phyloP scores from a whole-genome alignment of 177 flowering plant genomes.

The Vitis hybrid region DNA sequence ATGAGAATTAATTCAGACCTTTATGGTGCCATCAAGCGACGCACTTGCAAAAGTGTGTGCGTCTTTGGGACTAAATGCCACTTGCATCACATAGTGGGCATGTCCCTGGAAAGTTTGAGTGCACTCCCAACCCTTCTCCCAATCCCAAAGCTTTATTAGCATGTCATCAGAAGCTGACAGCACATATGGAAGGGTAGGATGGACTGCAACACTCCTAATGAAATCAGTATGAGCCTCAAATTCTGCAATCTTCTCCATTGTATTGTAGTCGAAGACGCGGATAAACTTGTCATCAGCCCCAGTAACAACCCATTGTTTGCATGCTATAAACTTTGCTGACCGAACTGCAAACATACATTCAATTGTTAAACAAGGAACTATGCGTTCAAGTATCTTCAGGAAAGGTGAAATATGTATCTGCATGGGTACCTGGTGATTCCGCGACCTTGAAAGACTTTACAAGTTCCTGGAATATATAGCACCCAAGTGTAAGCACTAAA shows the following conservation, averaged over 20 bases:
- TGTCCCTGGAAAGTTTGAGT: constrained; percentile 10
- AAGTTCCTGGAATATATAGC: too few species aligned
- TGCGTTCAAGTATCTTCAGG: too few species aligned
- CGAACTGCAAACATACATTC: constrained; percentile 6
- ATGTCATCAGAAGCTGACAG: constrained; percentile 13
- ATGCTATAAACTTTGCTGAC: constrained; percentile 11
- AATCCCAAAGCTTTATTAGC: constrained; percentile 15
- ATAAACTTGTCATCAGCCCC: constrained; percentile 12
- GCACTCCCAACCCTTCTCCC: constrained; percentile 16
- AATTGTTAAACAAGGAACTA: neutral
- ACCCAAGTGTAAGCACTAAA: too few species aligned
- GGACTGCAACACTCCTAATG: constrained; percentile 13
- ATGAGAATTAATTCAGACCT: constrained; percentile 1
- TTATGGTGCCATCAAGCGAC: constrained; percentile 8
- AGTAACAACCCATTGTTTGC: constrained; percentile 10
- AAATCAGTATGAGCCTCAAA: constrained; percentile 13
- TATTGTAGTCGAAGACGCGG: constrained; percentile 6
- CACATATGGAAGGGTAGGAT: constrained; percentile 9
- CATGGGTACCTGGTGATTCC: constrained; percentile 1
- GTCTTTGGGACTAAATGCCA: constrained; percentile 14
- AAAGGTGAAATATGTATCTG: neutral
- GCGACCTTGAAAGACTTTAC: constrained; percentile 7
- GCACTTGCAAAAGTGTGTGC: constrained; percentile 13
- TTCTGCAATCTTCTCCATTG: constrained; percentile 12
- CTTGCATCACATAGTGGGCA: constrained; percentile 16